phyloP scores from a whole-genome alignment of 805 yeast genomes.

The Ogataea kodamae region DNA sequence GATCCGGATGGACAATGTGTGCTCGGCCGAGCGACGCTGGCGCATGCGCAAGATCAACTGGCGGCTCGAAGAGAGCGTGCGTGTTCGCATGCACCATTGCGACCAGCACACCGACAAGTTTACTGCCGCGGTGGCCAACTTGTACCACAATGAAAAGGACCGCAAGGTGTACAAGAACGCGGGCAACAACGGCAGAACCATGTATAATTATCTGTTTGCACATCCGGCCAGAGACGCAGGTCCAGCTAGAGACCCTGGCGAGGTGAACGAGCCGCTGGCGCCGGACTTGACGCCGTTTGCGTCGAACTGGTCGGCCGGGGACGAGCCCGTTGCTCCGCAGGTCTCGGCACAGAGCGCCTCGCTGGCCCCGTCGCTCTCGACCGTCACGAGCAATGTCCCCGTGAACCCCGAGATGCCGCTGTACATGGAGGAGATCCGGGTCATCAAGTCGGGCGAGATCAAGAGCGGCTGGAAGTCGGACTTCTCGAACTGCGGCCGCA shows the following conservation, averaged over 20 bases:
- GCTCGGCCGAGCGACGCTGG: constrained; percentile 69
- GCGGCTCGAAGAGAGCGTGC: constrained; percentile 83
- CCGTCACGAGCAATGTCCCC: constrained; percentile 1
- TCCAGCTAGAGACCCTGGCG: constrained; percentile 1
- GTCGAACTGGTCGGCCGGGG: constrained; percentile 23
- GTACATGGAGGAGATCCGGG: constrained; percentile 69
- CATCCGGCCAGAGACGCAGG: constrained; percentile 19
- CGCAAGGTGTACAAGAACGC: constrained; percentile 27
- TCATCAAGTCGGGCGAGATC: constrained; percentile 74
- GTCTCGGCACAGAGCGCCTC: constrained; percentile 10
- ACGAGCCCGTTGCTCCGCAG: constrained; percentile 12
- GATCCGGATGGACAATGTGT: constrained; percentile 70
- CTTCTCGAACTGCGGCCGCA: constrained; percentile 69
- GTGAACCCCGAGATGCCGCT: constrained; percentile 26
- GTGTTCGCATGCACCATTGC: constrained; percentile 59
- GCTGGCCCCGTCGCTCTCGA: constrained; percentile 7
- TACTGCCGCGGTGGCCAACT: constrained; percentile 40
- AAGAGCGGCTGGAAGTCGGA: constrained; percentile 96
- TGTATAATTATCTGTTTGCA: constrained; percentile 28
- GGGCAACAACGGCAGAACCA: constrained; percentile 28
- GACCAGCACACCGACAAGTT: constrained; percentile 51
- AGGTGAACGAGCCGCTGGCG: constrained; percentile 1
- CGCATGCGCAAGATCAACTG: constrained; percentile 85
- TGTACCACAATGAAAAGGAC: constrained; percentile 29
- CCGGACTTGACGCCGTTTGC: constrained; percentile 10